Conservation (phyloP, 352 stramenopile species). For the Pilasporangium apinafurcum region DNA sequence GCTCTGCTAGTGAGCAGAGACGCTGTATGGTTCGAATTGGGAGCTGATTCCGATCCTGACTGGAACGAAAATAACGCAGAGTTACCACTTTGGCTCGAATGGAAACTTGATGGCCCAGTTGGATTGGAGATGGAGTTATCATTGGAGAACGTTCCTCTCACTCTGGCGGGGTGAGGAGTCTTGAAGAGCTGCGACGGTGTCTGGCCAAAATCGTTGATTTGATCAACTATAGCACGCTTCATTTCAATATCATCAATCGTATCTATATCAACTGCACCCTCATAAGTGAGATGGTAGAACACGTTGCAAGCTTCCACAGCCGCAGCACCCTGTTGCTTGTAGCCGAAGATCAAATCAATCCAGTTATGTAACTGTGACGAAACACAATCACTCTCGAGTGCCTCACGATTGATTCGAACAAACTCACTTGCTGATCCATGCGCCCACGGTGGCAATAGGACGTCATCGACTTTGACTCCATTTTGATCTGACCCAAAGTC, state of each 20-base stretch:
- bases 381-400: constrained; percentile 94
- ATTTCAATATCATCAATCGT: constrained; percentile 46
- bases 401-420: constrained; percentile 92
- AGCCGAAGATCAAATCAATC: constrained; percentile 99
- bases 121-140: not conserved
- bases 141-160: not conserved
- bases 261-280: constrained; percentile 96
- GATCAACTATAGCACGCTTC: constrained; percentile 86
- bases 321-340: constrained; percentile 91
- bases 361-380: constrained; percentile 95
- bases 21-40: constrained; percentile 1
- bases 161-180: constrained; percentile 58
- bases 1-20: constrained; percentile 23
- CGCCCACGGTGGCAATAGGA: constrained; percentile 92
- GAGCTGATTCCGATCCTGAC: too few species aligned
- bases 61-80: not conserved
- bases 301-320: constrained; percentile 95
- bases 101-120: not conserved
- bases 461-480: constrained; percentile 84
- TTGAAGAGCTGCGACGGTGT: constrained; percentile 93
- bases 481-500: constrained; percentile 91
- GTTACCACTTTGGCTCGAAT: not conserved
- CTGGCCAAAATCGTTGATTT: constrained; percentile 99
- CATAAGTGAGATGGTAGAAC: constrained; percentile 98
- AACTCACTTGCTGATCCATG: constrained; percentile 92